phyloP scores from a whole-genome alignment of 176 grass and related monocot genomes.

The Oryza punctata region DNA sequence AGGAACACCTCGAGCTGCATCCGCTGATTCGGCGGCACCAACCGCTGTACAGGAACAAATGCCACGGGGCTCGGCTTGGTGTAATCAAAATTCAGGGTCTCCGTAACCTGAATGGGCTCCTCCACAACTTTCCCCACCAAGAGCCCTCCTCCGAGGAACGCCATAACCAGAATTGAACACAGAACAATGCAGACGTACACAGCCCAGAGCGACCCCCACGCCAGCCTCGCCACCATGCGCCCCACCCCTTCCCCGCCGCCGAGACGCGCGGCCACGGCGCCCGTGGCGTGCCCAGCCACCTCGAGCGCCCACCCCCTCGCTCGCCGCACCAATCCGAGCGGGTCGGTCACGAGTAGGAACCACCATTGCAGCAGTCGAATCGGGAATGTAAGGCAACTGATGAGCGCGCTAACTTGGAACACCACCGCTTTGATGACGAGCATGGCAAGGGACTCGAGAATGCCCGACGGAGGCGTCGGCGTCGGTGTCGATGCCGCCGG shows the following conservation, averaged over 20 bases:
- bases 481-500: neutral
- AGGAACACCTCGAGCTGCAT: constrained; percentile 65
- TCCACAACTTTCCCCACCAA: constrained; percentile 61
- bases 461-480: constrained; percentile 1
- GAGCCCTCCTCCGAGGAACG: constrained; percentile 68
- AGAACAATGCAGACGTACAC: constrained; percentile 67
- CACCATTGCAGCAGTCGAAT: constrained; percentile 64
- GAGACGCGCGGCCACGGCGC: constrained; percentile 28
- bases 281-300: constrained; percentile 41
- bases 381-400: constrained; percentile 58
- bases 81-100: constrained; percentile 88
- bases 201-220: constrained; percentile 74
- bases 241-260: constrained; percentile 36
- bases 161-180: constrained; percentile 54
- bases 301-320: constrained; percentile 36
- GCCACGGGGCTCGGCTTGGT: constrained; percentile 72
- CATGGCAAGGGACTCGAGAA: constrained; percentile 48
- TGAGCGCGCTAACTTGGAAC: constrained; percentile 65
- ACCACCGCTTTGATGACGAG: constrained; percentile 66
- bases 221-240: constrained; percentile 53
- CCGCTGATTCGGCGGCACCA: constrained; percentile 71
- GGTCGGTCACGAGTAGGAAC: constrained; percentile 60
- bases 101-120: constrained; percentile 68
- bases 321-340: constrained; percentile 46
- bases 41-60: constrained; percentile 47